Conservation (phyloP, 2,329 filamentous ascomycete species). For the Alternaria alternata region DNA sequence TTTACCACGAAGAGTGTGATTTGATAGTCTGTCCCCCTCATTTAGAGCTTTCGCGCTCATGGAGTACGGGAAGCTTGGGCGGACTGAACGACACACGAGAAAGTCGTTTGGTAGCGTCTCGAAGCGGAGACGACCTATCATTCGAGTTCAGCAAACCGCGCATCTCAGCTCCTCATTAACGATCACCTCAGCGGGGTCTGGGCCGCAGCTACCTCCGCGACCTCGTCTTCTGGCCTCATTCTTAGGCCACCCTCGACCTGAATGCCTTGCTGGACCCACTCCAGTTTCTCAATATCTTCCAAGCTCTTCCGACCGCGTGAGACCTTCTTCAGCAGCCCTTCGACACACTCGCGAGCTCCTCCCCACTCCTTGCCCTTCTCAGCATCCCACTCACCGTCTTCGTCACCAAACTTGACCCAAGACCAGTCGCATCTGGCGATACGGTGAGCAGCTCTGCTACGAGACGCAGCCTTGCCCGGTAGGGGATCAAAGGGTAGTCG, state of each 20-base stretch:
- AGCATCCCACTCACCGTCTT: constrained; percentile 85
- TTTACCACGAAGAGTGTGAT: not conserved
- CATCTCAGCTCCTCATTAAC: constrained; percentile 35
- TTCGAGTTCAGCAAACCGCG: constrained; percentile 3
- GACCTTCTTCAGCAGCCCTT: constrained; percentile 83
- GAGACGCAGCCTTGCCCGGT: constrained; percentile 77
- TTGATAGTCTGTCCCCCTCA: not conserved
- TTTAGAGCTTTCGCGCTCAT: not conserved
- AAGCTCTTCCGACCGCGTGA: constrained; percentile 77
- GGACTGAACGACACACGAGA: not conserved
- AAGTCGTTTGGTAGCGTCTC: not conserved
- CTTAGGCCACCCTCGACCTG: constrained; percentile 67
- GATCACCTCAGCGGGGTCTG: constrained; percentile 34
- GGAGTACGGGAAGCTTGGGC: not conserved
- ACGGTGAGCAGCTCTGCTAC: constrained; percentile 84
- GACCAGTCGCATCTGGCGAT: constrained; percentile 96
- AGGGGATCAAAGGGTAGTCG: constrained; percentile 90
- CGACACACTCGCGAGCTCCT: constrained; percentile 82
- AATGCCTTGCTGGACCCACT: constrained; percentile 82
- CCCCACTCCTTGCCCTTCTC: constrained; percentile 70
- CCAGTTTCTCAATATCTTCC: constrained; percentile 72
- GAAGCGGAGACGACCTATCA: constrained; percentile 1
- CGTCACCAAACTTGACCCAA: constrained; percentile 86
- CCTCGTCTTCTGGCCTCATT: constrained; percentile 60
- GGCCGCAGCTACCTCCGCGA: constrained; percentile 21